These are phyloP conservation scores for Planoprotostelium fungivorum DNA, from an alignment of 78 protist genomes.

Conservation along the genomic window DNA sequence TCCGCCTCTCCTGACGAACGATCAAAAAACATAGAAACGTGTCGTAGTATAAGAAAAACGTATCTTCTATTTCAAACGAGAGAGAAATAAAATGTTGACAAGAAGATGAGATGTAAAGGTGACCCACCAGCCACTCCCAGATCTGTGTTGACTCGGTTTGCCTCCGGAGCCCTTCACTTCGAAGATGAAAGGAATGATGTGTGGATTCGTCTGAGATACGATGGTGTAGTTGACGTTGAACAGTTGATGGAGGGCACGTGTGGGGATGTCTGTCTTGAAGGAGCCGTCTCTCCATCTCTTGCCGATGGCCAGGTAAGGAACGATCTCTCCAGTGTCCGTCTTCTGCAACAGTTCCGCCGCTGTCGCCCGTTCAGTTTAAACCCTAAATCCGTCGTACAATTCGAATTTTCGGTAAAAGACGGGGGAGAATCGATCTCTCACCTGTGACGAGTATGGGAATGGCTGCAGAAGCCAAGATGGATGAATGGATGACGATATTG, in stretches of 20 bases:
- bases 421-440: not conserved
- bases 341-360: constrained; percentile 60
- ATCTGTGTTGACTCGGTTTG: not conserved
- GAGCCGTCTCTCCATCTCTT: constrained; percentile 56
- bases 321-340: constrained; percentile 29
- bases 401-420: not conserved
- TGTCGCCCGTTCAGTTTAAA: not conserved
- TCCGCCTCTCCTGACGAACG: not conserved
- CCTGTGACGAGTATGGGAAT: constrained; percentile 22
- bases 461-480: constrained; percentile 68
- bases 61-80: not conserved
- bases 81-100: not conserved
- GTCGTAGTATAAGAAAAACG: too few relatives aligned
- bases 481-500: constrained; percentile 67
- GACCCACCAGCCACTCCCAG: not conserved
- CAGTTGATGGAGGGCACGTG: constrained; percentile 56
- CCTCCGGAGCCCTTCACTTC: not conserved
- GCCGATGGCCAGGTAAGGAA: constrained; percentile 34
- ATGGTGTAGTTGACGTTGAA: constrained; percentile 80
- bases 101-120: too few relatives aligned
- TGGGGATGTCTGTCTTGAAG: constrained; percentile 78
- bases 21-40: not conserved
- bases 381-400: not conserved
- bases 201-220: constrained; percentile 69
- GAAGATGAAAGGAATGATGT: constrained; percentile 53